Evolutionary conservation across 2,329 filamentous ascomycete genomes (phyloP), one percentile per base, ranked within the genome.

Genomic region (Cordyceps militaris): DNA sequence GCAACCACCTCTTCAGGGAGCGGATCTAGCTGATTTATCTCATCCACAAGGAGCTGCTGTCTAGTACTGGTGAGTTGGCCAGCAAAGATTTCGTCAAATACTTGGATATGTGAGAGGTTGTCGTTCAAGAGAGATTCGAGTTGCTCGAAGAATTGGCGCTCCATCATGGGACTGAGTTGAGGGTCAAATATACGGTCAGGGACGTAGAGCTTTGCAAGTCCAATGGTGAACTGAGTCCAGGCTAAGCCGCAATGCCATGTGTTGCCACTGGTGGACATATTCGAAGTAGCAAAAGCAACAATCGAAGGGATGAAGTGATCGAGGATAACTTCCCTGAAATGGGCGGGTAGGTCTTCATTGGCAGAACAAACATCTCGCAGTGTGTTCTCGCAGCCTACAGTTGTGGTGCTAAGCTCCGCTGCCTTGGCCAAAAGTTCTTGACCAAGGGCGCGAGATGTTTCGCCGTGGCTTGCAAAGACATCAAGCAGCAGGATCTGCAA

Each of bases 141-240:
- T 58, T 84, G 76, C 44, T 76, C 68, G 56, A 80, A 77, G 55
- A 80, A 82, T 44, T 79, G 75, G 21, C 83, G 81, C 64, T 91
- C 86, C 19, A 96, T 80, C 53, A 81, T 76, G 5, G 83, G 81
- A 53, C 81, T 77, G 59, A 86, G 76, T 59, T 86, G 82, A 1
- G 94, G 94, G 69, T 99, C 94, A 65, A 93, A 94, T 3, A 88
- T 81, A 63, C 87, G 86, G 69, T 96, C 87, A 0, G 95, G 92
- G 2, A 97, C 85, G 66, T 93, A 97, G 2, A 97, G 78, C 61
- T 82, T 82, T 49, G 97, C 77, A 40, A 87, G 83, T 16, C 86
- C 86, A 21, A 92, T 72, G 1, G 89, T 87, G 60, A 96, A 85
- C 52, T 87, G 79, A 28, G 91, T 79, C 84, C 92, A 94, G 5